A percentile compares a stretch with the other conserved stretches of the same genome.
Evolutionary conservation across 2,329 filamentous ascomycete species (phyloP).

Genomic region (Dichotomopilus funicola): DNA sequence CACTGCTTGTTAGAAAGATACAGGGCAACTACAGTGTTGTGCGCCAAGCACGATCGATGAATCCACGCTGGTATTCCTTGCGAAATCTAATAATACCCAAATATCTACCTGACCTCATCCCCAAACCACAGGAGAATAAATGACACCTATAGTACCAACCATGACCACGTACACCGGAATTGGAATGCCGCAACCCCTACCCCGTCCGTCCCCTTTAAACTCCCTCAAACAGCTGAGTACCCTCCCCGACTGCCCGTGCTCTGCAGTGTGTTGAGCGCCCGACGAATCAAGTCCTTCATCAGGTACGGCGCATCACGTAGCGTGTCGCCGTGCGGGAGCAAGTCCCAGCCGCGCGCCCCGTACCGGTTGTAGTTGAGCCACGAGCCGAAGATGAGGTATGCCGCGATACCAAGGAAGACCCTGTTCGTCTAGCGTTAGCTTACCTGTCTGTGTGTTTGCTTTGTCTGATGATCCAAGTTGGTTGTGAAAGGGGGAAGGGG

Average conservation of each 20-base stretch:
- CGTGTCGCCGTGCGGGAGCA: slow-evolving; percentile 85
- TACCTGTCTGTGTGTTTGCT: not conserved
- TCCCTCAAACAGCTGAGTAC: slow-evolving; percentile 77
- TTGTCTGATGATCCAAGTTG: too few species aligned
- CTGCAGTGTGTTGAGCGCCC: slow-evolving; percentile 76
- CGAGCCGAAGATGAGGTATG: slow-evolving; percentile 94
- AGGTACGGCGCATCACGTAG: slow-evolving; percentile 90
- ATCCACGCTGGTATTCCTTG: too few species aligned
- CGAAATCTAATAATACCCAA: not conserved
- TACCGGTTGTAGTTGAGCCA: slow-evolving; percentile 99
- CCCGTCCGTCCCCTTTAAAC: too few species aligned
- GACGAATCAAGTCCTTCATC: slow-evolving; percentile 77
- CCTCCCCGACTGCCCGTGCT: slow-evolving; percentile 79
- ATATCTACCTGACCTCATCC: not conserved
- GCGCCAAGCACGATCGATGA: too few species aligned
- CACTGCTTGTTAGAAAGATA: too few species aligned
- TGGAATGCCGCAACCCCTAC: too few species aligned
- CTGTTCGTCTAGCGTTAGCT: slow-evolving; percentile 37
- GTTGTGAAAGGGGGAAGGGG: not conserved
- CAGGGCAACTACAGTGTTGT: too few species aligned
- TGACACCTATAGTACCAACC: slow-evolving; percentile 1
- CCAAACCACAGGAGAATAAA: not conserved
- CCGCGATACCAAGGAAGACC: slow-evolving; percentile 73
- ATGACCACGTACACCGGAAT: not conserved
- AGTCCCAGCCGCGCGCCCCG: slow-evolving; percentile 89